Evolutionary conservation across 2,329 filamentous ascomycete genomes (phyloP).

Genomic region (Claviceps paspali): DNA sequence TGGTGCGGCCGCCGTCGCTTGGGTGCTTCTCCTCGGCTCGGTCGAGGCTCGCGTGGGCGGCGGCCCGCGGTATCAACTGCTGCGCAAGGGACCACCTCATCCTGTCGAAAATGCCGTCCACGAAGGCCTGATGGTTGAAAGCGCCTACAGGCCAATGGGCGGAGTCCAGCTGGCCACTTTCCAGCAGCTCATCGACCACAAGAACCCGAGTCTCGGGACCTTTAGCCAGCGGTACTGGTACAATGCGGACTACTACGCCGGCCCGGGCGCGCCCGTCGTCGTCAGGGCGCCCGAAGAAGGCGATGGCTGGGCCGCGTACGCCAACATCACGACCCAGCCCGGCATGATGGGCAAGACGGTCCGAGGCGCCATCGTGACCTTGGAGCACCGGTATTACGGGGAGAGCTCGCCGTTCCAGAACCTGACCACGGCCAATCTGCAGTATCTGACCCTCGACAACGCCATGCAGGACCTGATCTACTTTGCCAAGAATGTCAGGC

Average conservation of each 20-base stretch:
- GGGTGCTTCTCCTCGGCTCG: too few species aligned
- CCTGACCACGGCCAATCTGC: slow-evolving; percentile 49
- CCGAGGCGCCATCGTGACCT: slow-evolving; percentile 55
- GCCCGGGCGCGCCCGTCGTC: slow-evolving; percentile 63
- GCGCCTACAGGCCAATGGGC: too few species aligned
- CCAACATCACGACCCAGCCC: slow-evolving; percentile 58
- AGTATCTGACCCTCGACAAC: slow-evolving; percentile 66
- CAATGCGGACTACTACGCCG: slow-evolving; percentile 55
- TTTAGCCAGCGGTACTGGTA: slow-evolving; percentile 70
- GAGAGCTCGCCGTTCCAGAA: slow-evolving; percentile 50
- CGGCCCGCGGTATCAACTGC: too few species aligned
- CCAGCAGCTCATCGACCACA: slow-evolving; percentile 42
- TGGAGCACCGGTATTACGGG: slow-evolving; percentile 77
- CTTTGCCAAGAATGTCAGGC: slow-evolving; percentile 56
- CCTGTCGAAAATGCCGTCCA: too few species aligned
- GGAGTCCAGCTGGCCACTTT: too few species aligned
- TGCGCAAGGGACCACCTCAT: too few species aligned
- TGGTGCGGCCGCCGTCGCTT: too few species aligned
- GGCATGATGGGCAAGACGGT: slow-evolving; percentile 50
- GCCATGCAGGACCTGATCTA: slow-evolving; percentile 60
- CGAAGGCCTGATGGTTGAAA: too few species aligned
- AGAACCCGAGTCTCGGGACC: slow-evolving; percentile 34
- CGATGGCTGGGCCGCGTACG: slow-evolving; percentile 36
- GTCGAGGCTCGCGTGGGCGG: too few species aligned
- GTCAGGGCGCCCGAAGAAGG: slow-evolving; percentile 53